Percentiles rank a stretch among this genome's conserved stretches.
phyloP scores from a whole-genome alignment of 108 stramenopile species.

The Pseudonitzschia multiseries region DNA sequence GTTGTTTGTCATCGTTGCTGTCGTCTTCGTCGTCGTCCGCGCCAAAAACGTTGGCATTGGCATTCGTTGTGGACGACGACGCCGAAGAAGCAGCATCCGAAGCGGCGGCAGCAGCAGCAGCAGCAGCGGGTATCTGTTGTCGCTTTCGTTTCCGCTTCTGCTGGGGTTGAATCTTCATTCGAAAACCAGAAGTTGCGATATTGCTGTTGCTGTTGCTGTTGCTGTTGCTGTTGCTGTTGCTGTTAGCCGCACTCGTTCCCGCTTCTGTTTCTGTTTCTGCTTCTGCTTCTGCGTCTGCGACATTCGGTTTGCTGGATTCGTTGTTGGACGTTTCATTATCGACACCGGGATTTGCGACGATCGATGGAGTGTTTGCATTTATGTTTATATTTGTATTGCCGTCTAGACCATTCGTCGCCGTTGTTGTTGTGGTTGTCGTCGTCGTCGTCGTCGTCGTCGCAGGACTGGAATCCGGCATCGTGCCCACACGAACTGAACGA shows the following conservation, averaged over 20 bases:
- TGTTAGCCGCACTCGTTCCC: neutral
- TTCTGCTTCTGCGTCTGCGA: neutral
- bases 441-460: too few species aligned
- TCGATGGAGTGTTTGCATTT: too few species aligned
- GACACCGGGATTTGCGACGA: too few species aligned
- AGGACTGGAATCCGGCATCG: too few species aligned
- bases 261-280: neutral
- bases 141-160: conserved; percentile 21
- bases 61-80: neutral
- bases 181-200: conserved; percentile 1
- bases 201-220: too few species aligned
- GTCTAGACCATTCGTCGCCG: too few species aligned
- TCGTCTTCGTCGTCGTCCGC: conserved; percentile 10
- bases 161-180: conserved; percentile 21
- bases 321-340: too few species aligned
- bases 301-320: neutral
- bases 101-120: neutral
- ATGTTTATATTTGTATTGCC: too few species aligned
- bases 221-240: too few species aligned
- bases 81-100: neutral
- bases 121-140: neutral
- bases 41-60: neutral
- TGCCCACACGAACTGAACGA: too few species aligned
- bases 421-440: too few species aligned
- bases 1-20: neutral